Percentiles rank a stretch among this genome's conserved stretches.
These are phyloP conservation scores for Trichoderma erinaceum DNA, from an alignment of 495 filamentous ascomycete species.

Conservation along the genomic window DNA sequence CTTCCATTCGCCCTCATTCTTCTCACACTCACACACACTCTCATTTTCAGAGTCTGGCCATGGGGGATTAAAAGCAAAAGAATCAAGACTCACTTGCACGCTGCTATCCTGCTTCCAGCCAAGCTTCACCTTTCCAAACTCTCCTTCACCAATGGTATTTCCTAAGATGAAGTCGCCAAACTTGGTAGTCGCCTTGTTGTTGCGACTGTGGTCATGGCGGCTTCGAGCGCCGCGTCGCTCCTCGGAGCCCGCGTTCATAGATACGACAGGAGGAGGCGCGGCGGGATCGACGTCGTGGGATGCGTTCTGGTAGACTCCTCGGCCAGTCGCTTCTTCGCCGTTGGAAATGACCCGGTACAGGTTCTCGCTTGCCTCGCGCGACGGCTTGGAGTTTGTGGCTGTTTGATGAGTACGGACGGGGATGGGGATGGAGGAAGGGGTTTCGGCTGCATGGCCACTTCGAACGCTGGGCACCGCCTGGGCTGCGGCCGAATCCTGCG, in stretches of 20 bases:
- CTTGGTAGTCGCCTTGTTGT: slow-evolving; percentile 64
- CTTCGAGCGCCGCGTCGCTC: slow-evolving; percentile 57
- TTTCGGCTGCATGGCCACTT: background rate
- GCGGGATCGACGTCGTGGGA: slow-evolving; percentile 30
- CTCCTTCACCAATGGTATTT: slow-evolving; percentile 94
- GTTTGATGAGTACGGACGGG: slow-evolving; percentile 37
- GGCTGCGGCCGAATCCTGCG: slow-evolving; percentile 26
- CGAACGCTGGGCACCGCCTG: background rate
- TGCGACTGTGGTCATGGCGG: slow-evolving; percentile 65
- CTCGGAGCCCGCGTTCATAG: slow-evolving; percentile 55
- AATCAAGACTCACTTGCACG: slow-evolving; percentile 53
- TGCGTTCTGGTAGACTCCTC: slow-evolving; percentile 30
- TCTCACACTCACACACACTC: background rate
- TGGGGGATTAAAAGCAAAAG: background rate
- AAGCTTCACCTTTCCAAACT: slow-evolving; percentile 98
- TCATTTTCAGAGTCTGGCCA: background rate
- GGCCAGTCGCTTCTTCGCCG: slow-evolving; percentile 53
- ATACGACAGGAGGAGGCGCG: slow-evolving; percentile 49
- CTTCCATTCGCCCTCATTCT: background rate
- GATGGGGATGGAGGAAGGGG: slow-evolving; percentile 22
- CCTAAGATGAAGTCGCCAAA: slow-evolving; percentile 95
- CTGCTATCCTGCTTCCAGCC: slow-evolving; percentile 98
- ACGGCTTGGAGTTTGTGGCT: slow-evolving; percentile 39
- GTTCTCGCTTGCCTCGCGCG: slow-evolving; percentile 61
- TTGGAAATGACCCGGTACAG: slow-evolving; percentile 77